phyloP scores from a whole-genome alignment of 2,329 filamentous ascomycete genomes.

The Paracoccidioides lutzii region DNA sequence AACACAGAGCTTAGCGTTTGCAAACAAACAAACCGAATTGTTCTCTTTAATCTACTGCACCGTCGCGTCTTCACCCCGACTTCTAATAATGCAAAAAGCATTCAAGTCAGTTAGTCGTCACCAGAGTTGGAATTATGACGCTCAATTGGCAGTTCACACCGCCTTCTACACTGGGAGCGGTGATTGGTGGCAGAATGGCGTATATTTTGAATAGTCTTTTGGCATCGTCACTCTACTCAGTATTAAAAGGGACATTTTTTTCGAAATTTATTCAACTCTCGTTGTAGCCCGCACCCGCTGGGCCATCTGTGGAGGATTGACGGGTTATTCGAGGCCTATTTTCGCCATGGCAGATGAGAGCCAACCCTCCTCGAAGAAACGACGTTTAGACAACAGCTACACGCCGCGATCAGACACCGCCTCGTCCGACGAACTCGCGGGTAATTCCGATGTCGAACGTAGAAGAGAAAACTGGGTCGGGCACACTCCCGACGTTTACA shows the following conservation, averaged over 20 bases:
- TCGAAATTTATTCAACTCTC: background rate
- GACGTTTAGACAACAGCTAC: constrained; percentile 19
- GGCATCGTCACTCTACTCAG: background rate
- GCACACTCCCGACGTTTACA: constrained; percentile 5
- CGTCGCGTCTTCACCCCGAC: background rate
- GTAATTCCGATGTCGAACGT: constrained; percentile 24
- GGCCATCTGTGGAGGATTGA: background rate
- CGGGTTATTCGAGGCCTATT: background rate
- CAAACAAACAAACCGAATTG: background rate
- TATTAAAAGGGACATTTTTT: too few species aligned
- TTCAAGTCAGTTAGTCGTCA: background rate
- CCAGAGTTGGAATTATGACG: background rate
- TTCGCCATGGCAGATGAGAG: constrained; percentile 17
- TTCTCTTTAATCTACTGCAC: background rate
- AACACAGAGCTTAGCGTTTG: background rate
- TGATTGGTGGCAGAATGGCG: constrained; percentile 9
- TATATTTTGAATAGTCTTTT: background rate
- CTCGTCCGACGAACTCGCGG: constrained; percentile 29
- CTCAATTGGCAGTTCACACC: constrained; percentile 13
- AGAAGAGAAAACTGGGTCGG: constrained; percentile 25
- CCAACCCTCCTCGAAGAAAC: constrained; percentile 18
- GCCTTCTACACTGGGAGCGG: constrained; percentile 9
- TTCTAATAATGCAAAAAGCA: too few species aligned
- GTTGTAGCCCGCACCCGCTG: background rate
- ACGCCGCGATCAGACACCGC: constrained; percentile 21